Evolutionary conservation across 768 basidiomycete species (phyloP), one percentile per base, ranked within the genome.

Genomic region (Mycena capillaripes): DNA sequence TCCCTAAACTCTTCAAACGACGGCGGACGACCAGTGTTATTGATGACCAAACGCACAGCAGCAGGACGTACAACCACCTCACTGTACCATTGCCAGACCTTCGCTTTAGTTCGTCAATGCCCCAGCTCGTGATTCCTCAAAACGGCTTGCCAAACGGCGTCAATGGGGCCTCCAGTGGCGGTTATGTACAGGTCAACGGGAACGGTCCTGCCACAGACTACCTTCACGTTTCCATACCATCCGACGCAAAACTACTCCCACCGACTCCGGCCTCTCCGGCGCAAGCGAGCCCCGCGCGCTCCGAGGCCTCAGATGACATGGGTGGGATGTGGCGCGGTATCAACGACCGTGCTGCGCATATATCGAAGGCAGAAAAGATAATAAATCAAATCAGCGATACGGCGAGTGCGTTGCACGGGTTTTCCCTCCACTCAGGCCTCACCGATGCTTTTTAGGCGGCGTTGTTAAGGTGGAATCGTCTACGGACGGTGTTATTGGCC

Each of bases 1-100:
- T 71, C 34, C 57, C 70, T 2, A 65, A 65, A 44, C 21, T 71
- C 56, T 71, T 71, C 64, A 65, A 66, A 25, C 70, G 64, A n/a
- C 56, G 11, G n/a, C 63, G 63, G 17, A 65, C 70, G 48, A 59
- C 63, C 8, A 66, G 63, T 27, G 40, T 42, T 10, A 16, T 59
- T 48, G 32, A 53, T 32, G 50, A 61, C 38, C 23, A 25, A 11
- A 9, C 50, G 23, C n/a, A 52, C 7, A 36, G 25, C 29, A 23
- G 55, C 25, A 25, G n/a, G 38, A 38, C 38, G 12, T 53, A 19
- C 32, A 44, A 40, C 27, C 36, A 66, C 12, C 23, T 27, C 8
- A 52, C 57, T 2, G 27, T 68, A 23, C 66, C 66, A 16, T 7
- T 68, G 4, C 57, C 57, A 21, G 66, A 68, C 4, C 34, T 68